Base-by-base conservation (phyloP, 2,329 filamentous ascomycete genomes). In the Ophiostoma piceae region DNA sequence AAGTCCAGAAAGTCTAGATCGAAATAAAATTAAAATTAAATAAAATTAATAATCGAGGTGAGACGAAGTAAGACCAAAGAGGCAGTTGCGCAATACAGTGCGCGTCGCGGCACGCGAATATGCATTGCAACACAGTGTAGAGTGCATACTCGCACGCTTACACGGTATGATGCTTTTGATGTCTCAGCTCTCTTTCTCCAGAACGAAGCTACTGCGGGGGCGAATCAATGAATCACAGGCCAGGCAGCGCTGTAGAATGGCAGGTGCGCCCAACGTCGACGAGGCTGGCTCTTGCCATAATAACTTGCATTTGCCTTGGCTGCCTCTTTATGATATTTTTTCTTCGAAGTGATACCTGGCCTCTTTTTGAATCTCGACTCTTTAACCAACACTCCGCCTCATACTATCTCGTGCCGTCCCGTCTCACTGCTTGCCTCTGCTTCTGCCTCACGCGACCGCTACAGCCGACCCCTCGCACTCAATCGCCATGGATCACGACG, bases 31-130 rank as follows among this genome's bases (percentile, higher is more conserved):
- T 8, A 57, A 57, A 22, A 26, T 57, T 35, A 35, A 35, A 6
- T 35, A 16, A 57, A 26, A 26, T 57, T 57, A 57, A 57, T 57
- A 57, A 57, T 12, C 57, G 19, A 16, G 35, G 51, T 57, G 51
- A 26, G 51, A 29, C 51, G 51, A 9, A 57, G 51, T 57, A 62
- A 62, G 57, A 62, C 62, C 29, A 39, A 65, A 39, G 8, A 65
- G 35, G 62, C 35, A 65, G 35, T 39, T 39, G 32, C 60, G 60
- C 32, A 37, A 64, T 64, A 64, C 60, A 64, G 60, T 64, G 60
- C 60, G 60, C 60, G 60, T 64, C 60, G 60, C 32, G 60, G 57
- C 57, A 26, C 57, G 57, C 57, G 7, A 62, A 26, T 26, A 22
- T 32, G 9, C 51, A 22, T 16, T 64, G 32, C 60, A 64, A 22